Conservation (phyloP, 2,329 filamentous ascomycete genomes). For the Cladosporium sp. region DNA sequence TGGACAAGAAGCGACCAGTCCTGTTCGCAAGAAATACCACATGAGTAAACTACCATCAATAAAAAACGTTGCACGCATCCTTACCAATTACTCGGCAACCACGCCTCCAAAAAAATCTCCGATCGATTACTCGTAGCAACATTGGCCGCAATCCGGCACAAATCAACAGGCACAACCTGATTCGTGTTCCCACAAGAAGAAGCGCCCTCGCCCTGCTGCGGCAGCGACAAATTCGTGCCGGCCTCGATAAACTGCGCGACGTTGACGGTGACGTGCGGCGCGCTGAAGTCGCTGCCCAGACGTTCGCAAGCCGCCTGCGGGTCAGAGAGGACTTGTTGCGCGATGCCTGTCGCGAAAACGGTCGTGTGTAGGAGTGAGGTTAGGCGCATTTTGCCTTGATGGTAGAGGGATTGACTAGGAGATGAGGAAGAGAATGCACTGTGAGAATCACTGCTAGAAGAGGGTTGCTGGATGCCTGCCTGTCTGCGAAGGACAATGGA, state of each 20-base stretch:
- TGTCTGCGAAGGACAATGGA: too few species aligned
- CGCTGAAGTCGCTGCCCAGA: constrained; percentile 18
- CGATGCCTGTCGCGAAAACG: constrained; percentile 1
- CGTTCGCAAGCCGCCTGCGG: constrained; percentile 19
- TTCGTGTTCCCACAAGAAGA: constrained; percentile 34
- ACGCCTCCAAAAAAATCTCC: constrained; percentile 41
- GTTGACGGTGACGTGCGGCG: constrained; percentile 25
- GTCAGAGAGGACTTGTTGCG: constrained; percentile 13
- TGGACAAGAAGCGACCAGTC: constrained; percentile 37
- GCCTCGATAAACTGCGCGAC: constrained; percentile 22
- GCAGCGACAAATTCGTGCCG: constrained; percentile 26
- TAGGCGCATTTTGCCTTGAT: constrained; percentile 7
- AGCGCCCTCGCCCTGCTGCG: constrained; percentile 30
- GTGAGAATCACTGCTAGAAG: too few species aligned
- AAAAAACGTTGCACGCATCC: background rate
- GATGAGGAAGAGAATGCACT: background rate
- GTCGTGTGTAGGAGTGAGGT: constrained; percentile 2
- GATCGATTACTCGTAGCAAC: constrained; percentile 37
- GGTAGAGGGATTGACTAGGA: constrained; percentile 2
- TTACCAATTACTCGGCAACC: constrained; percentile 37
- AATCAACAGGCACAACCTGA: constrained; percentile 32
- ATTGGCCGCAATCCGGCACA: constrained; percentile 38
- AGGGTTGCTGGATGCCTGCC: too few species aligned
- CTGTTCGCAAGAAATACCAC: background rate
- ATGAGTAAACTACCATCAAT: background rate